These are phyloP conservation scores for Pseudohalonectria lignicola DNA, from an alignment of 2,329 filamentous ascomycete genomes.

Conservation along the genomic window DNA sequence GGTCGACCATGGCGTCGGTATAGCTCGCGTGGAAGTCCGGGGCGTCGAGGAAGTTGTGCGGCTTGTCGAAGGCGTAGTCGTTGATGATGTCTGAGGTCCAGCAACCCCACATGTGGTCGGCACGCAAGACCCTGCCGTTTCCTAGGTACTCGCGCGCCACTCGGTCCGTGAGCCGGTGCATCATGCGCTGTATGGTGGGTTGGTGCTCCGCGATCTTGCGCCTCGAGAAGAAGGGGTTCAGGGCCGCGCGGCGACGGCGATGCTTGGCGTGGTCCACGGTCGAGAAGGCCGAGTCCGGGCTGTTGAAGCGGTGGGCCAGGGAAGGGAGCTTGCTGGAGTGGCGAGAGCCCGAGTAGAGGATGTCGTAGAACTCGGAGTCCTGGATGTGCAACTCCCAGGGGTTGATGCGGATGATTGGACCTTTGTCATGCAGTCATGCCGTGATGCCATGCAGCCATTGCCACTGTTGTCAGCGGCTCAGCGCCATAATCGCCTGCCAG, in stretches of 20 bases:
- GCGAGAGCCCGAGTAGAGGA: constrained; percentile 10
- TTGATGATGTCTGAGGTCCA: constrained; percentile 24
- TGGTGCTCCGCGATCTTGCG: constrained; percentile 9
- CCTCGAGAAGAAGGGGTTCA: constrained; percentile 12
- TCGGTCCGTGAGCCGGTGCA: constrained; percentile 9
- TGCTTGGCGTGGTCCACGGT: constrained; percentile 10
- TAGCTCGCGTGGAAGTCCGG: constrained; percentile 14
- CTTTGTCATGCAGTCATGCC: too few relatives aligned
- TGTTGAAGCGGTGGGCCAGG: background rate
- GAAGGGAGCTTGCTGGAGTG: constrained; percentile 8
- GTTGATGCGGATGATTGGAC: constrained; percentile 21
- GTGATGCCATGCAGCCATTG: too few relatives aligned
- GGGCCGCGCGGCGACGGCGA: constrained; percentile 5
- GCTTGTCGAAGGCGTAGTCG: constrained; percentile 23
- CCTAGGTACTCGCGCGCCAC: constrained; percentile 5
- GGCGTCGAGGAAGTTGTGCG: constrained; percentile 16
- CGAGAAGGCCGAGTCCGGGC: background rate
- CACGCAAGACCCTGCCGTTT: constrained; percentile 4
- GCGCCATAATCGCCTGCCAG: too few relatives aligned
- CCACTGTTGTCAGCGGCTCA: too few relatives aligned
- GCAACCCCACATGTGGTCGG: constrained; percentile 15
- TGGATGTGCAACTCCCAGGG: constrained; percentile 19
- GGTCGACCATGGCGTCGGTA: constrained; percentile 13
- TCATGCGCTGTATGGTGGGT: constrained; percentile 9
- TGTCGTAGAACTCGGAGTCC: constrained; percentile 17